These are phyloP conservation scores for Podospora fimiseda DNA, from an alignment of 495 filamentous ascomycete species.

Conservation along the genomic window DNA sequence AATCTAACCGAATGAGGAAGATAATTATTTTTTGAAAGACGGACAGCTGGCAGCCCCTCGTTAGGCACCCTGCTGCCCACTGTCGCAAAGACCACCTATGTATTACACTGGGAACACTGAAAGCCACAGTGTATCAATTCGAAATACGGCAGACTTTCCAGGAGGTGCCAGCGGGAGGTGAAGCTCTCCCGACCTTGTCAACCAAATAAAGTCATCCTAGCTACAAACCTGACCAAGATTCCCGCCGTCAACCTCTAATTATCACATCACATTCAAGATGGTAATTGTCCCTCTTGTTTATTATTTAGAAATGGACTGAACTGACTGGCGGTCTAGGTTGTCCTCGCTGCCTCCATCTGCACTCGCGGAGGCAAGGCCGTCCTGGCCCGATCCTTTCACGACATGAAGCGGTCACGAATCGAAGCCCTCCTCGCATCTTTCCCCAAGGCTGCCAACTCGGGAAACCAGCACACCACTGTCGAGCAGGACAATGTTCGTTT, in stretches of 20 bases:
- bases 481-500: constrained; percentile 99
- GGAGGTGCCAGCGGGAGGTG: too few species aligned
- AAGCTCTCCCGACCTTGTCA: constrained; percentile 18
- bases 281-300: constrained; percentile 4
- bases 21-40: not conserved
- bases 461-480: constrained; percentile 93
- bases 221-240: too few species aligned
- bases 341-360: constrained; percentile 97
- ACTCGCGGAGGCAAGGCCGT: constrained; percentile 96
- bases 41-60: constrained; percentile 26
- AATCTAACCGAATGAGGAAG: not conserved
- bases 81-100: constrained; percentile 24
- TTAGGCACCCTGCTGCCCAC: not conserved
- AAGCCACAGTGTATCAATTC: constrained; percentile 15
- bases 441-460: constrained; percentile 89
- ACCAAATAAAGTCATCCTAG: too few species aligned
- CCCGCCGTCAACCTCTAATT: not conserved
- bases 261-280: constrained; percentile 17
- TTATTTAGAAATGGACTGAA: constrained; percentile 10
- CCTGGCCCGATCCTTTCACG: constrained; percentile 90
- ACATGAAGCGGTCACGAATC: constrained; percentile 91
- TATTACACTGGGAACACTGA: not conserved
- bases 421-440: constrained; percentile 95
- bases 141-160: constrained; percentile 5
- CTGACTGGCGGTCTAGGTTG: constrained; percentile 49